These are phyloP conservation scores for Plasmodium adleri DNA, from an alignment of 169 alveolate genomes.

Conservation along the genomic window DNA sequence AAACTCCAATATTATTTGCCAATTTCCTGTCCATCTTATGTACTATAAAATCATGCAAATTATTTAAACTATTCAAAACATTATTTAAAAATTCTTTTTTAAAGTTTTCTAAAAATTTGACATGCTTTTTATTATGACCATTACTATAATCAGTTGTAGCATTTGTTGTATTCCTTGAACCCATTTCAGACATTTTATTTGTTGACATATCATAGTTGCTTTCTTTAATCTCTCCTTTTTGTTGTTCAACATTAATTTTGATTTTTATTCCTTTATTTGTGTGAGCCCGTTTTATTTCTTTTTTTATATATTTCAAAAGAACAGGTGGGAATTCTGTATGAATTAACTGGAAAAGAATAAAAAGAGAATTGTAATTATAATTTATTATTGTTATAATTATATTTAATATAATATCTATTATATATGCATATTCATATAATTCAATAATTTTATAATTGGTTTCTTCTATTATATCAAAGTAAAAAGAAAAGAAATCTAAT, in stretches of 20 bases:
- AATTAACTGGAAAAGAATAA: slow-evolving; percentile 24
- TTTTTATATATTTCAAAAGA: not conserved
- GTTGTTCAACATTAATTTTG: not conserved
- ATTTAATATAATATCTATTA: slow-evolving; percentile 38
- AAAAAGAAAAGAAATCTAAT: slow-evolving; percentile 34
- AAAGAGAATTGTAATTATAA: slow-evolving; percentile 58
- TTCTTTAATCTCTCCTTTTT: not conserved
- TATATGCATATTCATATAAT: slow-evolving; percentile 46
- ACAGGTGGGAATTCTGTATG: not conserved
- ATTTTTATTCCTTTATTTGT: too few relatives aligned
- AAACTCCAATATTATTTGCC: not conserved
- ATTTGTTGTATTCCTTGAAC: not conserved
- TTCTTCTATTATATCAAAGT: slow-evolving; percentile 37
- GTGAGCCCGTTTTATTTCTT: not conserved
- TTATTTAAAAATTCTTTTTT: slow-evolving; percentile 32
- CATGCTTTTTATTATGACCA: too few relatives aligned
- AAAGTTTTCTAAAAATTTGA: slow-evolving; percentile 20
- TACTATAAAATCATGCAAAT: slow-evolving; percentile 20
- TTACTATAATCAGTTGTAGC: not conserved
- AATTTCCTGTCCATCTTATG: not conserved
- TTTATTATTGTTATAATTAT: slow-evolving; percentile 33
- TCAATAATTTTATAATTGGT: slow-evolving; percentile 53
- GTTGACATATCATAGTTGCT: not conserved
- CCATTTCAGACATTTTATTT: not conserved
- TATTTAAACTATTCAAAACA: slow-evolving; percentile 18